Evolutionary conservation across 306 rosid species (phyloP), one percentile per base, ranked within the genome.

Genomic region (Sesbania bispinosa): DNA sequence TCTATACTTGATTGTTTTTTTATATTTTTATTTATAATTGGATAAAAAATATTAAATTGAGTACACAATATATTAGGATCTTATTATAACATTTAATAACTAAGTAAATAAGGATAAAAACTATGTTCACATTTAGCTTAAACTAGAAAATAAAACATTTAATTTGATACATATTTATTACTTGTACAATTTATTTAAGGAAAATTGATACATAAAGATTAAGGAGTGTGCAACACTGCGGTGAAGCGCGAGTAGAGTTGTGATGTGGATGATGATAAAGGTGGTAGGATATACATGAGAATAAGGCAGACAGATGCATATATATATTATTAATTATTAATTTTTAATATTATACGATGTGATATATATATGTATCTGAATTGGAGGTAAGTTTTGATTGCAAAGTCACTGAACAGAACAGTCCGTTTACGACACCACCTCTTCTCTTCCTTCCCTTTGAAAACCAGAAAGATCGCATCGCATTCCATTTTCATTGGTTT

Each of bases 401-500:
- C 5, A 23, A n/a, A 43, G 69, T 45, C 36, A 46, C 10, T 20
- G n/a, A n/a, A n/a, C 10, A 10, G n/a, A 38, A 39, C 10, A 26
- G 39, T 26, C 41, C 73, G 73, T 77, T 52, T 14, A 70, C 77
- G 82, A 42, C 77, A 71, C 73, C 19, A 38, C 13, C 21, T 16
- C 20, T 23, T 68, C 45, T 14, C 14, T 23, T 29, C 11, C n/a
- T 26, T 43, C 51, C 62, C 33, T 42, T 72, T 48, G 1, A 29
- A 4, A 20, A 23, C 46, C 39, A 38, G 36, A 43, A 50, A 39
- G 2, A 32, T 48, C 38, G 45, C 45, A 74, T 81, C 60, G 4
- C 46, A 20, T 71, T 24, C 54, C 15, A 21, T 15, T 21, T 3
- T 10, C 53, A 26, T 41, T 55, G n/a, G n/a, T n/a, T n/a, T n/a